Base-by-base conservation (phyloP, 1,284 basidiomycete species). In the Rugosomyces carneus region DNA sequence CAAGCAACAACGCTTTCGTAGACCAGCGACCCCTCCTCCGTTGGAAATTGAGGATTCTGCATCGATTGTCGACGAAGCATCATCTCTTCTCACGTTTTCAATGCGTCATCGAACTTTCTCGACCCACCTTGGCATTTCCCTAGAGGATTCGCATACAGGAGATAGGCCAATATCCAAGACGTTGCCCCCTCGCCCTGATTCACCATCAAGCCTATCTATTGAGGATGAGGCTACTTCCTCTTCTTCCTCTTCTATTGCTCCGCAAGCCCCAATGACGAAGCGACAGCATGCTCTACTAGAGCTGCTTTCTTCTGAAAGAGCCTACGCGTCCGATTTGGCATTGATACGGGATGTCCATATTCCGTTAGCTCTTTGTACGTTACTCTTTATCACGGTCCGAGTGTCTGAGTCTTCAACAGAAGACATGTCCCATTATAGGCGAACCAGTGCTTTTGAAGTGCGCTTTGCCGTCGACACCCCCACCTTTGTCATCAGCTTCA, bases 241-340 rank as follows among this genome's bases (percentile, higher is more conserved):
- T 10, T 50, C 49, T 3, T 54, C 51, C 7, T 52, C 51, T 5
- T 52, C 53, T 10, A 43, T 50, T 35, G 42, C 45, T 19, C 51
- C 45, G 29, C 55, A 54, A 37, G 35, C 51, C 15, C 54, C 59
- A 37, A 58, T 73, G 58, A 69, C 87, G 15, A 94, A 92, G 67
- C 80, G 93, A 20, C 75, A 82, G 19, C 87, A 95, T 60, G 85
- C 92, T 1, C 69, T 97, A 27, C 77, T 84, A 39, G 93, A 97
- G 59, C 72, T 94, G 18, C 75, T 91, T 36, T 77, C 80, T 9
- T 93, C 90, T 16, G 93, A 97, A 61, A 73, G 86, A 21, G 82
- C 87, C 0, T 95, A 95, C 64, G 89, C 93, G 1, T 84, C 80
- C 8, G 93, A 97, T 69, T 73, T 97, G 16, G 84, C 84, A 2